A percentile compares a stretch with the other conserved stretches of the same genome.
Evolutionary conservation across 2,329 filamentous ascomycete genomes (phyloP).

Genomic region (Davidsoniella australis): DNA sequence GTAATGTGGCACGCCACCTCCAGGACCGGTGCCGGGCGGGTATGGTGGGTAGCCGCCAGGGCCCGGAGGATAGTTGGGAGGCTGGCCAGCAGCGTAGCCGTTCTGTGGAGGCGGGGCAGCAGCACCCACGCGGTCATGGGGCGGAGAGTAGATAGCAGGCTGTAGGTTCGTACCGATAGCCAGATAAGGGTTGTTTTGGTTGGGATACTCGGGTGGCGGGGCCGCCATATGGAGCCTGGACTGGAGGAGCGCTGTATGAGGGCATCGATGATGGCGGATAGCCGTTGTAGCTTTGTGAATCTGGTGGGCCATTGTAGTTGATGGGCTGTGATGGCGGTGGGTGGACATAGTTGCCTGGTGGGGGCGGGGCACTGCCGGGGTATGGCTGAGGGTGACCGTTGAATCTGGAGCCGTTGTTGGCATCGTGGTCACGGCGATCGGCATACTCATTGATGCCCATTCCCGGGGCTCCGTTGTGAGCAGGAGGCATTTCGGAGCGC

Average conservation of each 20-base stretch:
- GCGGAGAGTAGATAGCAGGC: not conserved
- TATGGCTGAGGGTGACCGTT: conserved; percentile 8
- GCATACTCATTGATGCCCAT: conserved; percentile 1
- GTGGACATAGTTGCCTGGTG: not conserved
- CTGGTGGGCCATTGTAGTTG: not conserved
- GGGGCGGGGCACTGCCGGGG: conserved; percentile 9
- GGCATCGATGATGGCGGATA: conserved; percentile 8
- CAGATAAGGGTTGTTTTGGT: conserved; percentile 7
- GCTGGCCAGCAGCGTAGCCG: conserved; percentile 10
- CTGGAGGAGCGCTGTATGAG: conserved; percentile 10
- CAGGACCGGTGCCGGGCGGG: not conserved
- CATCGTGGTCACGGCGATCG: conserved; percentile 7
- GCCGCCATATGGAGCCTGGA: conserved; percentile 9
- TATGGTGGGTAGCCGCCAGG: conserved; percentile 1
- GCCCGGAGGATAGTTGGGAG: conserved; percentile 8
- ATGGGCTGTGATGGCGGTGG: conserved; percentile 3
- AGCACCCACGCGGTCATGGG: conserved; percentile 10
- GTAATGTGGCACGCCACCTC: conserved; percentile 2
- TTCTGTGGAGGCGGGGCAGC: conserved; percentile 9
- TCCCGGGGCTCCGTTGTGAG: conserved; percentile 1
- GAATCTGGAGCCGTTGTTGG: conserved; percentile 3
- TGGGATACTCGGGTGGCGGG: conserved; percentile 7
- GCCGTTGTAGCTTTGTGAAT: not conserved
- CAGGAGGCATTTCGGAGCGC: conserved; percentile 4
- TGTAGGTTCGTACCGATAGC: conserved; percentile 8